A percentile compares a stretch with the other conserved stretches of the same genome.
These are phyloP conservation scores for Scheffersomyces titani DNA, from an alignment of 1,139 yeast species.

Conservation along the genomic window DNA sequence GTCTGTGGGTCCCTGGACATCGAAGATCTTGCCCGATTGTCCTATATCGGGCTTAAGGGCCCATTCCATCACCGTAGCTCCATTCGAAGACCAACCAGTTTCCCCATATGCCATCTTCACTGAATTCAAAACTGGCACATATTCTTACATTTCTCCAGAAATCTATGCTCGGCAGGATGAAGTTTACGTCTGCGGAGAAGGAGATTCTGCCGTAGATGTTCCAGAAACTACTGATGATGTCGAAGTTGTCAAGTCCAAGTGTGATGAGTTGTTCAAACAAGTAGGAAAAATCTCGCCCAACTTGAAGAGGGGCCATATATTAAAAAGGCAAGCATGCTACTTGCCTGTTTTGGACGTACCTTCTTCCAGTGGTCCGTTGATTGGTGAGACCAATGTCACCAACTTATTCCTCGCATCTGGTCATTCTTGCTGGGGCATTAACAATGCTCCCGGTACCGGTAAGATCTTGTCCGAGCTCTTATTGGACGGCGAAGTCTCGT, in stretches of 20 bases:
- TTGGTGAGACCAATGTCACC: slow-evolving; percentile 88
- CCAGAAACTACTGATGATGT: slow-evolving; percentile 96
- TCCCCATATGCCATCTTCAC: slow-evolving; percentile 95
- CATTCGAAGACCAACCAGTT: slow-evolving; percentile 67
- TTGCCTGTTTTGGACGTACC: slow-evolving; percentile 93
- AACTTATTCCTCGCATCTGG: slow-evolving; percentile 84
- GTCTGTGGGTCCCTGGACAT: slow-evolving; percentile 96
- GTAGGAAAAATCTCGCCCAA: slow-evolving; percentile 79
- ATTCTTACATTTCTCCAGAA: slow-evolving; percentile 82
- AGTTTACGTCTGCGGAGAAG: slow-evolving; percentile 97
- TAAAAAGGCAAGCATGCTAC: slow-evolving; percentile 92
- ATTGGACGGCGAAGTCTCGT: slow-evolving; percentile 77
- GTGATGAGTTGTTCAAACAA: slow-evolving; percentile 82
- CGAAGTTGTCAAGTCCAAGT: slow-evolving; percentile 80
- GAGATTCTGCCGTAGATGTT: slow-evolving; percentile 84
- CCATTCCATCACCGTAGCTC: slow-evolving; percentile 89
- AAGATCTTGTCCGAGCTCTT: slow-evolving; percentile 85
- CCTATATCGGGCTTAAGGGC: slow-evolving; percentile 93
- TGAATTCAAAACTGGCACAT: slow-evolving; percentile 70
- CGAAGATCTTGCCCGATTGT: slow-evolving; percentile 83
- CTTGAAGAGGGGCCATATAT: slow-evolving; percentile 71
- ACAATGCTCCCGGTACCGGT: slow-evolving; percentile 97
- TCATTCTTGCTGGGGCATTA: slow-evolving; percentile 98
- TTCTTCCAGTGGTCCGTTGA: slow-evolving; percentile 86
- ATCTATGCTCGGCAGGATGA: slow-evolving; percentile 94